phyloP scores from a whole-genome alignment of 2,329 filamentous ascomycete genomes.

The Penicillium sp. region DNA sequence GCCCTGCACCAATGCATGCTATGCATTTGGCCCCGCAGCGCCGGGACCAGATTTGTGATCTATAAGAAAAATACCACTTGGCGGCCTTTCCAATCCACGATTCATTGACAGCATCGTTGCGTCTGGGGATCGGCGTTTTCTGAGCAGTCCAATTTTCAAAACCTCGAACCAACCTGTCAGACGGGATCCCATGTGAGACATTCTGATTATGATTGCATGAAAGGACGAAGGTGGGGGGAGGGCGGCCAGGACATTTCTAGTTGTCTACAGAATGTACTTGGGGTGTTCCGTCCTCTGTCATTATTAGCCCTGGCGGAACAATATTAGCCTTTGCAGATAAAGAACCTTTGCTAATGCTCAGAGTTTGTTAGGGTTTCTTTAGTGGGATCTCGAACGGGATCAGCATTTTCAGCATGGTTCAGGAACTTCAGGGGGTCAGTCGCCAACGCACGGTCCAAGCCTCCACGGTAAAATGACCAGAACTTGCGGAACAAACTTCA shows the following conservation, averaged over 20 bases:
- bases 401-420: constrained; percentile 11
- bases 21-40: background rate
- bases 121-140: constrained; percentile 9
- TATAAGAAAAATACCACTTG: constrained; percentile 9
- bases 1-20: background rate
- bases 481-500: too few relatives aligned
- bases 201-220: background rate
- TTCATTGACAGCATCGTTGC: background rate
- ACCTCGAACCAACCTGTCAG: background rate
- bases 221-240: background rate
- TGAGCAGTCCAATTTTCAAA: constrained; percentile 17
- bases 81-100: background rate
- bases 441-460: constrained; percentile 9
- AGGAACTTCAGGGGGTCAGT: background rate
- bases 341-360: background rate
- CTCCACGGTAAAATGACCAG: too few relatives aligned
- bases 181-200: background rate
- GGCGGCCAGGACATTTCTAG: background rate
- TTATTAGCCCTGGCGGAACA: too few relatives aligned
- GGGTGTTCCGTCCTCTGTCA: background rate
- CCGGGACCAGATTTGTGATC: background rate
- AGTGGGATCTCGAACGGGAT: constrained; percentile 10
- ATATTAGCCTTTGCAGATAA: background rate
- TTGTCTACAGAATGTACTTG: too few relatives aligned
- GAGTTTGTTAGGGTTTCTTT: background rate